Conservation (phyloP, 345 rosid genomes). For the Eucalyptus curtisii region DNA sequence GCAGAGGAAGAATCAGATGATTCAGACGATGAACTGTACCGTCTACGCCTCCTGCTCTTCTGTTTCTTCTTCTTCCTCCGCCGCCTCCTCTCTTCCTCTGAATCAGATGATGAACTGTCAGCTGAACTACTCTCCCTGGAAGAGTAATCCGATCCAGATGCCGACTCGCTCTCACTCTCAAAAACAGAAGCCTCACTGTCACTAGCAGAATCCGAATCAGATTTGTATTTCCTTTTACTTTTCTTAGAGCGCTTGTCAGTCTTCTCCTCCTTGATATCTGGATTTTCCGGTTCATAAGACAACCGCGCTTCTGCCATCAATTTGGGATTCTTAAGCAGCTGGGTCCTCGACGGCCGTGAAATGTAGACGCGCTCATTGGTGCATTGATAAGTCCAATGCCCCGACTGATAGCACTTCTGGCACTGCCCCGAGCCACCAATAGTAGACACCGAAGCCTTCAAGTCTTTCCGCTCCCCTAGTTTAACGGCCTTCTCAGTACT, state of each 20-base stretch:
- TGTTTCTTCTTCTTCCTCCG: constrained; percentile 53
- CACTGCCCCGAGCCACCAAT: constrained; percentile 52
- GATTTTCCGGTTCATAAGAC: constrained; percentile 48
- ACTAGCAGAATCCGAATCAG: constrained; percentile 49
- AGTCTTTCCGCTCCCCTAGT: constrained; percentile 88
- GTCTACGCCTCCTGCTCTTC: constrained; percentile 33
- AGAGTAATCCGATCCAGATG: constrained; percentile 49
- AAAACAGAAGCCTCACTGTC: constrained; percentile 93
- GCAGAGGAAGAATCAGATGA: constrained; percentile 62
- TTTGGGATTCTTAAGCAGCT: constrained; percentile 89
- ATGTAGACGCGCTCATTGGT: constrained; percentile 91
- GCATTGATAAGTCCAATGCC: constrained; percentile 96
- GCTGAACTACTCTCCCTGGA: constrained; percentile 53
- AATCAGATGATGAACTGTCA: constrained; percentile 67
- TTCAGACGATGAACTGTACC: constrained; percentile 68
- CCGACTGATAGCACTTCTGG: constrained; percentile 88
- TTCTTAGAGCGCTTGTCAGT: constrained; percentile 47
- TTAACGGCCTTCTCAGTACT: constrained; percentile 92
- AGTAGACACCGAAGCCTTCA: constrained; percentile 31
- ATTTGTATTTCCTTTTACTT: constrained; percentile 77
- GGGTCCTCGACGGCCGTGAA: constrained; percentile 85
- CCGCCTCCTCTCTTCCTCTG: constrained; percentile 57
- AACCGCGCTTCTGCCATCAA: constrained; percentile 46
- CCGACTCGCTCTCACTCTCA: constrained; percentile 66
- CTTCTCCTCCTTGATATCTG: constrained; percentile 26